Percentiles rank a stretch among this genome's conserved stretches.
phyloP scores from a whole-genome alignment of 352 stramenopile species.

The Phytophthora quininea region DNA sequence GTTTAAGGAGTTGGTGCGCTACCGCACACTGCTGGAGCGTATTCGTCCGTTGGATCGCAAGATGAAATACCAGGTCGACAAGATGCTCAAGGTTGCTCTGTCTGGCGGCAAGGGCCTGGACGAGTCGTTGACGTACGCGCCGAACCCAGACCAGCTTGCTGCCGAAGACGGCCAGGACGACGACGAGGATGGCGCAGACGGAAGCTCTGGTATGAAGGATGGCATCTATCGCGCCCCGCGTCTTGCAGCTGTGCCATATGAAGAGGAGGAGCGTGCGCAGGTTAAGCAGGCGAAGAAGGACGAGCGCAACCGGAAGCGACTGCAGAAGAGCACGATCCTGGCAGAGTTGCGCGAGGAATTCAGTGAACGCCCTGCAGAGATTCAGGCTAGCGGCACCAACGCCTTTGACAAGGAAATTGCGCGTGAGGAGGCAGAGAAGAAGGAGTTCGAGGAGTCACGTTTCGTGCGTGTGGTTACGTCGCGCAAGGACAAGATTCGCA shows the following conservation, averaged over 20 bases:
- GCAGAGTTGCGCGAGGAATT: slow-evolving; percentile 88
- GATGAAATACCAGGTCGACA: slow-evolving; percentile 92
- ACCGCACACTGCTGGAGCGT: slow-evolving; percentile 84
- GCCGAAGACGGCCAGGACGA: slow-evolving; percentile 59
- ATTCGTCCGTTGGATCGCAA: slow-evolving; percentile 87
- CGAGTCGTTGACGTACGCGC: slow-evolving; percentile 80
- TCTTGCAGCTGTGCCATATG: slow-evolving; percentile 81
- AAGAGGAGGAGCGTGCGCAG: slow-evolving; percentile 81
- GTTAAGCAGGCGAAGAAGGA: slow-evolving; percentile 85
- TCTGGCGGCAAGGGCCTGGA: slow-evolving; percentile 75
- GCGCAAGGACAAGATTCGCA: slow-evolving; percentile 89
- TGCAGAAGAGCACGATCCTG: slow-evolving; percentile 87
- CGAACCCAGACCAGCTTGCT: slow-evolving; percentile 76
- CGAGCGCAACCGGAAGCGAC: slow-evolving; percentile 76
- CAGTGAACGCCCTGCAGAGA: slow-evolving; percentile 78
- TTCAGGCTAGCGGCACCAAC: slow-evolving; percentile 63
- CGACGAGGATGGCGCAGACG: slow-evolving; percentile 48
- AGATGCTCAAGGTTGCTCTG: slow-evolving; percentile 88
- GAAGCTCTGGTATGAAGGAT: slow-evolving; percentile 44
- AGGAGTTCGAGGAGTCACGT: slow-evolving; percentile 83
- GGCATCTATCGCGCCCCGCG: slow-evolving; percentile 82
- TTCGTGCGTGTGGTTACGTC: slow-evolving; percentile 88
- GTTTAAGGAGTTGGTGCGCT: slow-evolving; percentile 87
- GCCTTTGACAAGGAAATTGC: slow-evolving; percentile 84
- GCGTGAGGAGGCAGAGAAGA: slow-evolving; percentile 84